Base-by-base conservation (phyloP, 108 stramenopile genomes). In the Asterionellopsis glacialis region DNA sequence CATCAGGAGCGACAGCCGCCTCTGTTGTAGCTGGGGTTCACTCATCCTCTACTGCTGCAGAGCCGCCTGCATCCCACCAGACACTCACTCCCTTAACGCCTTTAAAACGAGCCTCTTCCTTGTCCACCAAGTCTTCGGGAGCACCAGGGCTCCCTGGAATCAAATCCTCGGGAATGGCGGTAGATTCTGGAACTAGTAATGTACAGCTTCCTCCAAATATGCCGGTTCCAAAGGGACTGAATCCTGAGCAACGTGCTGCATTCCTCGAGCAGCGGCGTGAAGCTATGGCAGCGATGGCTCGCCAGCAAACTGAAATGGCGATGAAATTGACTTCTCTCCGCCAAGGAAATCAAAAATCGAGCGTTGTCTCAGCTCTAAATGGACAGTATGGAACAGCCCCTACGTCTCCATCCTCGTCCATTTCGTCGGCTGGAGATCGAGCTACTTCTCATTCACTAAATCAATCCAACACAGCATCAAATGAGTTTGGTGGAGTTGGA, bases 11-110 rank as follows among this genome's bases (percentile, higher is more conserved):
- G 13, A 67, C 81, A 25, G 90, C 83, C 5, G 90, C 90, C 1
- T 86, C 87, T 21, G 83, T 91, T 23, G 90, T 91, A 43, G 90
- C 90, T 40, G 90, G 90, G 0, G 68, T 78, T 22, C 74, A 72
- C 24, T 60, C 59, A 24, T 51, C 68, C 14, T 65, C 67, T 16
- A 39, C 67, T 18, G 64, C 70, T 16, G 71, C 72, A 21, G 39
- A 63, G 13, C 27, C 61, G 13, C 69, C 80, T 21, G 65, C 76
- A 27, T 67, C 85, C n/a, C 87, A 82, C 55, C 82, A 85, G 10
- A 85, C 90, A 5, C 69, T 87, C 40, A 87, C 85, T 14, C 76
- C 85, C 11, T 54, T 92, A 48, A 92, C 87, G 14, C 87, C 91
- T 2, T 58, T 92, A 52, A 91, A 91, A 68, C 80, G 88, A 11